Evolutionary conservation across 2,329 filamentous ascomycete genomes (phyloP).

Genomic region (Triangularia verruculosa): DNA sequence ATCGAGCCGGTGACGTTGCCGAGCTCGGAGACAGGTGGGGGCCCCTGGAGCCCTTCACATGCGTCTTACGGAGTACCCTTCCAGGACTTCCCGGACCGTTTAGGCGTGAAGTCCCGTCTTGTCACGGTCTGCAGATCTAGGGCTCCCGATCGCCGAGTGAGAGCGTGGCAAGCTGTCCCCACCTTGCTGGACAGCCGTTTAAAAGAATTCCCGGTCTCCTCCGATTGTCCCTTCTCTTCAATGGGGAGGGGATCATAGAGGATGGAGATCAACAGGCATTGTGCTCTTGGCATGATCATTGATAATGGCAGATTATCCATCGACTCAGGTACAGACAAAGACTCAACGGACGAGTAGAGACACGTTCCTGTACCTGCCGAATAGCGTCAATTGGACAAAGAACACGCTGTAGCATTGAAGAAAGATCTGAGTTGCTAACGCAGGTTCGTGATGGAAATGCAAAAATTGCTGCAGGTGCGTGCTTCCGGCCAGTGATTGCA

Average conservation of each 20-base stretch:
- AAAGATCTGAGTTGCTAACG: conserved; percentile 19
- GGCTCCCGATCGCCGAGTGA: conserved; percentile 8
- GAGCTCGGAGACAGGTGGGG: background rate
- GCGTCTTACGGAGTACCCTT: conserved; percentile 10
- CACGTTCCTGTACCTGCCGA: background rate
- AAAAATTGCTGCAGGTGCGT: conserved; percentile 7
- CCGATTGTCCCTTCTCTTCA: background rate
- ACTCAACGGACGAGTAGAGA: background rate
- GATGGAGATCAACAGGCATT: background rate
- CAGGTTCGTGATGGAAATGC: conserved; percentile 24
- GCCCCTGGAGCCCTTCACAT: background rate
- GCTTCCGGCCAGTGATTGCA: conserved; percentile 20
- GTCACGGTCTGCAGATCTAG: conserved; percentile 10
- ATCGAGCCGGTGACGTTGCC: conserved; percentile 1
- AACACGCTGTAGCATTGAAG: background rate
- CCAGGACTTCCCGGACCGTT: conserved; percentile 6
- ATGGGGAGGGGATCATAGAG: background rate
- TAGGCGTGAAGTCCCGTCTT: background rate
- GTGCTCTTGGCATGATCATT: background rate
- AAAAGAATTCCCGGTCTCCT: background rate
- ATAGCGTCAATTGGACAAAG: conserved; percentile 2
- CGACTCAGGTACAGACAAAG: background rate
- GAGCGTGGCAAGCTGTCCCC: conserved; percentile 13
- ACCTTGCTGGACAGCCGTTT: conserved; percentile 8
- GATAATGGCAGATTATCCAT: background rate